Evolutionary conservation across 2,329 filamentous ascomycete species (phyloP), one percentile per base, ranked within the genome.

Genomic region (Catunica adiposa): DNA sequence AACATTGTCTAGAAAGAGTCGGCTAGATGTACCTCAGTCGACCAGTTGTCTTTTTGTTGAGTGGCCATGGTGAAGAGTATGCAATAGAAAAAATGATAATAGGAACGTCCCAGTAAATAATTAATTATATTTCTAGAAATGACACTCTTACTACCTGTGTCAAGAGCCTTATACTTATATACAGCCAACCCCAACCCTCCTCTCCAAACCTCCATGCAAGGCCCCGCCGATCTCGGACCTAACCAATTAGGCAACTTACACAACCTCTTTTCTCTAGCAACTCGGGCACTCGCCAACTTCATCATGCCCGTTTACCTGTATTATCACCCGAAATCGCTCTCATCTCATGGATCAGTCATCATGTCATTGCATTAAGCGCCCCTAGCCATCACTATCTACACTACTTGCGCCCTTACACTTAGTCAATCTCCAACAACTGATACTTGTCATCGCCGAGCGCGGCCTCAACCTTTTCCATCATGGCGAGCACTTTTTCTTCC

Each of bases 401-500:
- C 29, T 56, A 4, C 29, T 31, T 25, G 38, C 40, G 25, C 8
- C n/a, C 14, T 38, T 3, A n/a, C n/a, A n/a, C 40, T 44, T 63
- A 74, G 53, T 75, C 72, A 57, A 76, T 61, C 23, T 75, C 72
- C 52, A 81, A 63, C 8, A 76, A 64, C 59, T 71, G 60, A 60
- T 79, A 80, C 62, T 70, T 76, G 22, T 76, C 69, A 7, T 75
- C 70, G 0, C 74, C 83, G 22, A 95, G 67, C 0, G 84, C 84
- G 59, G 82, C 76, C 67, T 95, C 87, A 2, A 95, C 74, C 55
- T 77, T 75, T 68, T 83, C 76, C 88, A 94, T 94, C 14, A 84
- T 74, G 0, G 83, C 80, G 52, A 95, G 69, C 0, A 94, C 86
- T 71, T 90, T 92, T 70, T 95, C 88, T 66, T 95, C 89, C 64